These are phyloP conservation scores for Ogataea wickerhamii DNA, from an alignment of 805 yeast genomes.

Conservation along the genomic window DNA sequence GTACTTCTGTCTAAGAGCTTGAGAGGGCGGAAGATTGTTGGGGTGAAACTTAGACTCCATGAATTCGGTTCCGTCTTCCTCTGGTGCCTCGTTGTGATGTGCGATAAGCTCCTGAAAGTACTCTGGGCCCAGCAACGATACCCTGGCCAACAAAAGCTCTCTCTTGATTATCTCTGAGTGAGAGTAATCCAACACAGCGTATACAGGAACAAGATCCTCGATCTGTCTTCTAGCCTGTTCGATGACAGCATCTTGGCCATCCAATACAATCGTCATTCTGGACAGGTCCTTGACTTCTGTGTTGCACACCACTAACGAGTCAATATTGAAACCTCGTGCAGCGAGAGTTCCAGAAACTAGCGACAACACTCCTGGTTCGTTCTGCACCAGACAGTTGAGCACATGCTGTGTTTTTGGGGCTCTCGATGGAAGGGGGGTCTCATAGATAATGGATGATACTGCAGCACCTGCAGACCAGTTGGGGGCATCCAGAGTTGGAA, in stretches of 20 bases:
- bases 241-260: conserved; percentile 92
- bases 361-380: conserved; percentile 96
- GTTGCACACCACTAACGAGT: conserved; percentile 92
- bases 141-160: conserved; percentile 87
- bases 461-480: conserved; percentile 96
- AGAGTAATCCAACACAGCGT: conserved; percentile 94
- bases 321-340: conserved; percentile 97
- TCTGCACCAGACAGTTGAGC: conserved; percentile 93
- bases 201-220: conserved; percentile 96
- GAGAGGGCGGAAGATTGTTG: conserved; percentile 81
- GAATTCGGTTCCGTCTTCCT: conserved; percentile 41
- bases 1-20: conserved; percentile 92
- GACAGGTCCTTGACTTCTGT: conserved; percentile 94
- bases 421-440: conserved; percentile 66
- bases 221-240: conserved; percentile 98
- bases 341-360: conserved; percentile 93
- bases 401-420: conserved; percentile 80
- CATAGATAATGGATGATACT: conserved; percentile 90
- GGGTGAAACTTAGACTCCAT: conserved; percentile 68
- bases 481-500: conserved; percentile 92
- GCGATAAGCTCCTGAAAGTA: conserved; percentile 92
- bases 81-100: conserved; percentile 60
- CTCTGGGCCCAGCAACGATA: conserved; percentile 95
- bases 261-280: conserved; percentile 93
- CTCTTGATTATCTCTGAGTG: conserved; percentile 86